Conservation (phyloP, 495 filamentous ascomycete genomes). For the Penicillium steckii region DNA sequence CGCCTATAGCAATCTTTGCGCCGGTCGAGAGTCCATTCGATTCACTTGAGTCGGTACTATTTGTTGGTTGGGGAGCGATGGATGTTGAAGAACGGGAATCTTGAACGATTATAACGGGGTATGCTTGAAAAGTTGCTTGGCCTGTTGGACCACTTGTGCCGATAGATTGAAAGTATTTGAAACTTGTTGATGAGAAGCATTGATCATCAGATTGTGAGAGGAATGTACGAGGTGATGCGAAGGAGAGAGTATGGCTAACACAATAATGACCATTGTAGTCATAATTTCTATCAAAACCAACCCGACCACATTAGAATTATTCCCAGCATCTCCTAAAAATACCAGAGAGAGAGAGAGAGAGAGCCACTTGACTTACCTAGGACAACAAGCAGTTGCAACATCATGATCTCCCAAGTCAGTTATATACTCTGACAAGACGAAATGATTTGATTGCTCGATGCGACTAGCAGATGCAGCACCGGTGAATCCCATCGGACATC, state of each 20-base stretch:
- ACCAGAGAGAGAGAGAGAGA: too few relatives aligned
- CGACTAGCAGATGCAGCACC: neutral
- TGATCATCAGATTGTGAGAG: neutral
- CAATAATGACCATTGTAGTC: constrained; percentile 4
- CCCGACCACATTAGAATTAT: neutral
- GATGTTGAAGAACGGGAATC: neutral
- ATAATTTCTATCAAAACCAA: neutral
- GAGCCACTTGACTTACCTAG: constrained; percentile 14
- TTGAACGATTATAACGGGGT: constrained; percentile 12
- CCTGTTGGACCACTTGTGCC: neutral
- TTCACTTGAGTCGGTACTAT: neutral
- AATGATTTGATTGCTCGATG: neutral
- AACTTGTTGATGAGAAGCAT: constrained; percentile 4
- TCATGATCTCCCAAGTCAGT: constrained; percentile 5
- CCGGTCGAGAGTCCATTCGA: constrained; percentile 6
- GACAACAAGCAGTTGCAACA: constrained; percentile 11
- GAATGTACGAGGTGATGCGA: neutral
- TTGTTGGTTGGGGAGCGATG: neutral
- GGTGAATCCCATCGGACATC: constrained; percentile 8
- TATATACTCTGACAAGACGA: constrained; percentile 1
- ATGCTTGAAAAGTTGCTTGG: constrained; percentile 6
- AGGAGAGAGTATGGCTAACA: neutral
- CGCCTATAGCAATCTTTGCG: constrained; percentile 12
- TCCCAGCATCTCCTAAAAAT: neutral
- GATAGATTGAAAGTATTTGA: constrained; percentile 3